phyloP scores from a whole-genome alignment of 352 stramenopile genomes.

The Lagenidium giganteum region DNA sequence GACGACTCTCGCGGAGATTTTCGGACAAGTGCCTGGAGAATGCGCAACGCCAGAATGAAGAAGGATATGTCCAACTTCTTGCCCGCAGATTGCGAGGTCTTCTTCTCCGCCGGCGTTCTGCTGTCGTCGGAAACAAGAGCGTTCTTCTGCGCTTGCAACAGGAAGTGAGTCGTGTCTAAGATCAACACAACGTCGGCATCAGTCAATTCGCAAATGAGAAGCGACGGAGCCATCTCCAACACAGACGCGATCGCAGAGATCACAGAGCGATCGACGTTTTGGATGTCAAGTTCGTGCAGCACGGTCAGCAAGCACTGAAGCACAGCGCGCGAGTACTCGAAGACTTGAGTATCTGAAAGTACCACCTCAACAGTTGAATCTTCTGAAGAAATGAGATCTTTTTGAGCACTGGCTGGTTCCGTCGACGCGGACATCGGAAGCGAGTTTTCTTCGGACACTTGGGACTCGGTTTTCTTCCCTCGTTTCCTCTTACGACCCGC shows the following conservation, averaged over 20 bases:
- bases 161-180: constrained; percentile 60
- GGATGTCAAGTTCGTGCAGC: constrained; percentile 51
- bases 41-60: constrained; percentile 68
- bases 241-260: constrained; percentile 60
- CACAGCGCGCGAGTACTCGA: constrained; percentile 42
- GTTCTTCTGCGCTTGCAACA: constrained; percentile 40
- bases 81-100: constrained; percentile 5
- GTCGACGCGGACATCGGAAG: too few species aligned
- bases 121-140: constrained; percentile 18
- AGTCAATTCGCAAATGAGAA: constrained; percentile 35
- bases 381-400: too few species aligned
- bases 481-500: constrained; percentile 19
- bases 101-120: constrained; percentile 21
- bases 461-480: constrained; percentile 1
- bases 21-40: constrained; percentile 61
- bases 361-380: too few species aligned
- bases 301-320: constrained; percentile 40
- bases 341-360: too few species aligned
- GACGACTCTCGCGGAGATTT: constrained; percentile 52
- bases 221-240: constrained; percentile 69
- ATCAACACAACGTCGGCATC: constrained; percentile 57
- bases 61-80: constrained; percentile 41
- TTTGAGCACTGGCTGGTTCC: too few species aligned
- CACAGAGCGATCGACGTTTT: constrained; percentile 61
- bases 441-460: too few species aligned